Evolutionary conservation across 2,329 filamentous ascomycete genomes (phyloP).

Genomic region (Phoma sp.): DNA sequence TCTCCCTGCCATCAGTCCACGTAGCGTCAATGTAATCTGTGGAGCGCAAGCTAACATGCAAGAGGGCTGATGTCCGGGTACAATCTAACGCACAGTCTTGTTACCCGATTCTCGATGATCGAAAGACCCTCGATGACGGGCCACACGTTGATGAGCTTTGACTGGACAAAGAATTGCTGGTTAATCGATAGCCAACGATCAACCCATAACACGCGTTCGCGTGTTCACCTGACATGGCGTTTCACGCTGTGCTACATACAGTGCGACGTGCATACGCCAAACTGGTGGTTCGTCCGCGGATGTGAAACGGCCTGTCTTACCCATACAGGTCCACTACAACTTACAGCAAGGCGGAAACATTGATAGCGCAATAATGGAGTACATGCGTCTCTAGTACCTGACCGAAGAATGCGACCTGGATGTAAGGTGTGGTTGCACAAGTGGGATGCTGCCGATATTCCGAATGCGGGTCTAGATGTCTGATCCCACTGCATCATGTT

Average conservation of each 20-base stretch:
- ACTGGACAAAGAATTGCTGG: not conserved
- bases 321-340: constrained; percentile 22
- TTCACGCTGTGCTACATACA: constrained; percentile 16
- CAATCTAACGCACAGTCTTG: not conserved
- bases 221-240: constrained; percentile 32
- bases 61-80: not conserved
- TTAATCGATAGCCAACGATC: not conserved
- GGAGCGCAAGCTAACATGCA: not conserved
- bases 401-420: constrained; percentile 37
- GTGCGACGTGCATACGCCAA: constrained; percentile 11
- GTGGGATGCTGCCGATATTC: constrained; percentile 11
- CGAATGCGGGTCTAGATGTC: constrained; percentile 20
- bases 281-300: constrained; percentile 4
- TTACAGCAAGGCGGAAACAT: constrained; percentile 29
- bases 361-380: constrained; percentile 26
- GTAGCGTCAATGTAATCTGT: constrained; percentile 1
- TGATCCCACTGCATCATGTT: constrained; percentile 14
- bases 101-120: not conserved
- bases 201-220: constrained; percentile 22
- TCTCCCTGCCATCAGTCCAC: constrained; percentile 20
- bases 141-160: not conserved
- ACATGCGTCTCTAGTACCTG: constrained; percentile 36
- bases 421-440: constrained; percentile 42
- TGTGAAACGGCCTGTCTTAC: constrained; percentile 35
- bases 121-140: not conserved